A percentile compares a stretch with the other conserved stretches of the same genome.
phyloP scores from a whole-genome alignment of 2,329 filamentous ascomycete genomes.

The Ophiostoma pallidulum region DNA sequence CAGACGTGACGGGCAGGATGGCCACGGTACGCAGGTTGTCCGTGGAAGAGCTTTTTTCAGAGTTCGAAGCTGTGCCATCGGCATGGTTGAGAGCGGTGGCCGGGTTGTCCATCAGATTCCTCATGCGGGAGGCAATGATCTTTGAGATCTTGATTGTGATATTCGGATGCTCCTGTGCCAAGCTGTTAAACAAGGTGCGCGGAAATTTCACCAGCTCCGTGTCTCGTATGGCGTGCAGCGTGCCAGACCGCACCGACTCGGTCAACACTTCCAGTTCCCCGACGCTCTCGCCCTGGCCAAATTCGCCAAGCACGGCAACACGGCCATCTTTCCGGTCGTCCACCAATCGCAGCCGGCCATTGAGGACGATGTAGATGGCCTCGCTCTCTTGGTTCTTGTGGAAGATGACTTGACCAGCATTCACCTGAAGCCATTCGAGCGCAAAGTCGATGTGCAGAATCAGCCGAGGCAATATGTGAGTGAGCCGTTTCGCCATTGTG shows the following conservation, averaged over 20 bases:
- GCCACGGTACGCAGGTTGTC: constrained; percentile 89
- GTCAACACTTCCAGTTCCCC: constrained; percentile 96
- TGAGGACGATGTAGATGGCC: constrained; percentile 95
- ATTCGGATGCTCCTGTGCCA: constrained; percentile 91
- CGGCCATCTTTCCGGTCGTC: constrained; percentile 72
- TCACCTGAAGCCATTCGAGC: constrained; percentile 95
- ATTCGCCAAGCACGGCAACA: constrained; percentile 82
- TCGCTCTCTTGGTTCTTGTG: constrained; percentile 93
- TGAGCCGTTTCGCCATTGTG: constrained; percentile 92
- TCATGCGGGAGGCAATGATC: constrained; percentile 93
- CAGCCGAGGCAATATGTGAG: constrained; percentile 75
- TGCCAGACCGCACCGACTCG: constrained; percentile 81
- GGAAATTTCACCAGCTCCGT: constrained; percentile 96
- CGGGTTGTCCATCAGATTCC: constrained; percentile 75
- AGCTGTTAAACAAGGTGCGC: constrained; percentile 90
- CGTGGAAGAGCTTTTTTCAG: constrained; percentile 68
- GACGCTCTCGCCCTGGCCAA: constrained; percentile 93
- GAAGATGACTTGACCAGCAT: constrained; percentile 88
- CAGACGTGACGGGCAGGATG: constrained; percentile 79
- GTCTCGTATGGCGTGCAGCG: constrained; percentile 89
- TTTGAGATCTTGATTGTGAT: constrained; percentile 99
- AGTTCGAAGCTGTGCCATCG: constrained; percentile 49
- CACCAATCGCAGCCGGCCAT: constrained; percentile 79
- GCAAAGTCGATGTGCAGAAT: constrained; percentile 98
- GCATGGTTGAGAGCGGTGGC: constrained; percentile 51